Evolutionary conservation across 441 rosid genomes (phyloP).

Genomic region (Arabidopsis lyrata): DNA sequence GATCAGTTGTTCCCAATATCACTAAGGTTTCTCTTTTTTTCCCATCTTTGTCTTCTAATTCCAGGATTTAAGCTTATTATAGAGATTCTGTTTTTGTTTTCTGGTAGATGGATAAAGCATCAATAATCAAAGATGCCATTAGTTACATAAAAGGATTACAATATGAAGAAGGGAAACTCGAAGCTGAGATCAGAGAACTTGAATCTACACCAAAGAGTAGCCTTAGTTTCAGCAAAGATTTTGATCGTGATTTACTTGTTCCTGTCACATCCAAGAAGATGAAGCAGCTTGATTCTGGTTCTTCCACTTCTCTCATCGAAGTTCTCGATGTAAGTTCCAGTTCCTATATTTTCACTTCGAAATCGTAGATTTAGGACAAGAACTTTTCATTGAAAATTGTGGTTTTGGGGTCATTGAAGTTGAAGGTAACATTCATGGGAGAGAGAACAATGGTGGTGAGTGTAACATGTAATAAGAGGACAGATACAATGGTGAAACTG

Average conservation of each 20-base stretch:
- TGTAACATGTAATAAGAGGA: slow-evolving; percentile 77
- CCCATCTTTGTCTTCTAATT: neutral
- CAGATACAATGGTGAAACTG: slow-evolving; percentile 89
- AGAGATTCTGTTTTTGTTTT: slow-evolving; percentile 2
- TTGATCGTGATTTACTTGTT: slow-evolving; percentile 63
- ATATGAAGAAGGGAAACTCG: slow-evolving; percentile 72
- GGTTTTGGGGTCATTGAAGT: slow-evolving; percentile 48
- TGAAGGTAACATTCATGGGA: slow-evolving; percentile 70
- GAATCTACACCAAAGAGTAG: slow-evolving; percentile 64
- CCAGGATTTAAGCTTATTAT: slow-evolving; percentile 24
- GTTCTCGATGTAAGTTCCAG: slow-evolving; percentile 64
- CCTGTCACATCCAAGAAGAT: slow-evolving; percentile 73
- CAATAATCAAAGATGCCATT: slow-evolving; percentile 92
- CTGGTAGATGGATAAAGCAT: slow-evolving; percentile 95
- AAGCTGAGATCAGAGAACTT: slow-evolving; percentile 72
- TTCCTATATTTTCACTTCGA: neutral
- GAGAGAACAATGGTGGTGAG: slow-evolving; percentile 79
- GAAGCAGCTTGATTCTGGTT: slow-evolving; percentile 52
- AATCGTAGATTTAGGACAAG: neutral
- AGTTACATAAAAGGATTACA: slow-evolving; percentile 86
- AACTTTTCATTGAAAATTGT: neutral
- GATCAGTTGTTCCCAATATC: slow-evolving; percentile 93
- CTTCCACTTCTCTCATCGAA: slow-evolving; percentile 59
- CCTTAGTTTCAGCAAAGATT: slow-evolving; percentile 48
- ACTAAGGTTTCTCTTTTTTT: slow-evolving; percentile 61